Base-by-base conservation (phyloP, 441 rosid genomes). In the Codiaeum variegatum region DNA sequence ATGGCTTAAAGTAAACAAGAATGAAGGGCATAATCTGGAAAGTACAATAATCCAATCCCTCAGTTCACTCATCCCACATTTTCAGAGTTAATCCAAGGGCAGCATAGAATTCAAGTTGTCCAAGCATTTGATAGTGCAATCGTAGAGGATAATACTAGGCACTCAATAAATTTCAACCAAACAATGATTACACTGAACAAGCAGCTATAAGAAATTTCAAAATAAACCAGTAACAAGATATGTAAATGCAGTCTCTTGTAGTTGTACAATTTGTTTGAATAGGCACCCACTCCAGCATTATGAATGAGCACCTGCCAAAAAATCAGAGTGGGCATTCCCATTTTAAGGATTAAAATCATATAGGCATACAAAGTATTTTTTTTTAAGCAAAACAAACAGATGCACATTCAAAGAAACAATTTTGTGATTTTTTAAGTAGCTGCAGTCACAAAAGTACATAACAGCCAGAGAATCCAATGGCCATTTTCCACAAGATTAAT, bases 241-340 rank as follows among this genome's bases (percentile, higher is more conserved):
- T 42, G 52, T 70, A 67, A 51, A 66, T n/a, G 65, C 55, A 71
- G 71, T 65, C 52, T 52, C 44, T 38, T 54, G 44, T 12, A 60
- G 18, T 24, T 51, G 40, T 60, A 70, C 21, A 69, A 71, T 66
- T 47, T 46, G 28, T 61, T 66, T 66, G 69, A 54, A 55, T 32
- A 44, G 54, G 21, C 58, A 46, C 23, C 40, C 63, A 62, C 24
- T 40, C 75, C 75, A 68, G 75, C 77, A 55, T 11, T 16, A 40
- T 24, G 51, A 71, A 49, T 40, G 54, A 44, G 31, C 55, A 74
- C 82, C 82, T 76, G 80, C 31, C 70, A 72, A 69, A 52, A 73
- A 58, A 51, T 0, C 4, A 32, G 54, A 70, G 23, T 46, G 2
- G 26, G 52, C 44, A 15, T 51, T 42, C 34, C 42, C 40, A 42